Evolutionary conservation across 164 flowering plant species (phyloP).

Genomic region (Dillenia turbinata): DNA sequence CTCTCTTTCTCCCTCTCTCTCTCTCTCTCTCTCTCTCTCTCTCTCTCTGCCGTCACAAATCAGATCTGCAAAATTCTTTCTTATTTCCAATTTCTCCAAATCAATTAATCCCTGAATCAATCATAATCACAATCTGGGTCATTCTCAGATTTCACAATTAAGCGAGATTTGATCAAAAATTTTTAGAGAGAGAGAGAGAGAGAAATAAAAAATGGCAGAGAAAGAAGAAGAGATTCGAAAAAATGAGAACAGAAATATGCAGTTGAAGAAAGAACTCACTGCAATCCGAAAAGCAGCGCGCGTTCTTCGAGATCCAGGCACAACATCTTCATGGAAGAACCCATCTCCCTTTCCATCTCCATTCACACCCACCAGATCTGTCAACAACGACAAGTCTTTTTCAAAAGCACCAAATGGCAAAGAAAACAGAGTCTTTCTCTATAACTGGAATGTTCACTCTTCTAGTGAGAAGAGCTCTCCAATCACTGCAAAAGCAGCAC

Average conservation of each 20-base stretch:
- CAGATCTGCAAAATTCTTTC: too few relatives aligned
- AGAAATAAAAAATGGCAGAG: background rate
- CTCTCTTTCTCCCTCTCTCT: too few relatives aligned
- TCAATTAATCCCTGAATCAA: too few relatives aligned
- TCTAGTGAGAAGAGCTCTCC: slow-evolving; percentile 37
- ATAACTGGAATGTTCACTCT: slow-evolving; percentile 73
- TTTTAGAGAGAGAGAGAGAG: background rate
- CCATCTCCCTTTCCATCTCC: slow-evolving; percentile 63
- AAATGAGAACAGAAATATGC: slow-evolving; percentile 61
- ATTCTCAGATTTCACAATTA: background rate
- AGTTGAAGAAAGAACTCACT: slow-evolving; percentile 82
- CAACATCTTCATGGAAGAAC: slow-evolving; percentile 80
- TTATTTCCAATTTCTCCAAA: too few relatives aligned
- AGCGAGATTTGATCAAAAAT: background rate
- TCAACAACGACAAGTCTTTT: slow-evolving; percentile 9
- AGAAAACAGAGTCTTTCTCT: slow-evolving; percentile 55
- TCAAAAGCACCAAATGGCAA: slow-evolving; percentile 4
- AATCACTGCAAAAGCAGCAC: too few relatives aligned
- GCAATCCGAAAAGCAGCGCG: slow-evolving; percentile 82
- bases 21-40: too few relatives aligned
- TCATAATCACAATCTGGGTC: too few relatives aligned
- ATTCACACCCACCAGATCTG: slow-evolving; percentile 4
- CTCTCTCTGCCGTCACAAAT: too few relatives aligned
- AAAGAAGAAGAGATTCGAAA: slow-evolving; percentile 41
- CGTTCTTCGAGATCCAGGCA: slow-evolving; percentile 83